Evolutionary conservation across 768 basidiomycete genomes (phyloP).

Genomic region (Rhodotorula sphaerocarpa): DNA sequence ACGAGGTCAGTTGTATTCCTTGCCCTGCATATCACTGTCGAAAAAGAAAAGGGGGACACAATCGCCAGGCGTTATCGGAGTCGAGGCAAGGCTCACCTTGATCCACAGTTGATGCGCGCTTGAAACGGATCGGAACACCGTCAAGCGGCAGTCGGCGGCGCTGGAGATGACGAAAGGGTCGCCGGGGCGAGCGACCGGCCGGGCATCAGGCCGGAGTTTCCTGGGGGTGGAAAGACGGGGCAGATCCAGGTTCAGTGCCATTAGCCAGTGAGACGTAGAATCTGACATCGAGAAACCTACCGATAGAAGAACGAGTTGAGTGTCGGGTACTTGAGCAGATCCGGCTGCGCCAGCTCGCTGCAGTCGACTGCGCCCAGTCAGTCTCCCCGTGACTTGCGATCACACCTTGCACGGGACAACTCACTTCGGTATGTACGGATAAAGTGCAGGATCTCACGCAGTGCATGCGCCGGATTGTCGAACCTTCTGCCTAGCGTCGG

Average conservation of each 20-base stretch:
- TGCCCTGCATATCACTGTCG: too few species aligned
- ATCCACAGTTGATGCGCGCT: conserved; percentile 62
- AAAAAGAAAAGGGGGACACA: too few species aligned
- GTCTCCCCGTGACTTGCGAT: conserved; percentile 53
- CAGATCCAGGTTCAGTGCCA: too few species aligned
- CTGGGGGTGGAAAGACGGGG: too few species aligned
- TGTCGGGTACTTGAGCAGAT: conserved; percentile 55
- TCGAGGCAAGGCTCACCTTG: conserved; percentile 20
- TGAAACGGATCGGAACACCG: conserved; percentile 56
- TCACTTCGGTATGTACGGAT: conserved; percentile 42
- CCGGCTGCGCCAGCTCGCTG: conserved; percentile 58
- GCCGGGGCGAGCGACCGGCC: conserved; percentile 55
- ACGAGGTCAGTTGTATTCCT: too few species aligned
- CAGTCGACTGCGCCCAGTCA: conserved; percentile 45
- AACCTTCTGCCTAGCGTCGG: conserved; percentile 11
- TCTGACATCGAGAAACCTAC: background rate
- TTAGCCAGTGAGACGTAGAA: too few species aligned
- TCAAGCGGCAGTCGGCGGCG: conserved; percentile 66
- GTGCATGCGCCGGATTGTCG: conserved; percentile 12
- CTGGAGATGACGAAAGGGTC: conserved; percentile 54
- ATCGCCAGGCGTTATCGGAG: background rate
- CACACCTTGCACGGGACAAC: conserved; percentile 49
- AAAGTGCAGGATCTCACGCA: conserved; percentile 43
- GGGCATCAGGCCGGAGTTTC: conserved; percentile 48
- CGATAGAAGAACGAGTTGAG: conserved; percentile 76